phyloP scores from a whole-genome alignment of 768 basidiomycete species.

The Mycena floridula region DNA sequence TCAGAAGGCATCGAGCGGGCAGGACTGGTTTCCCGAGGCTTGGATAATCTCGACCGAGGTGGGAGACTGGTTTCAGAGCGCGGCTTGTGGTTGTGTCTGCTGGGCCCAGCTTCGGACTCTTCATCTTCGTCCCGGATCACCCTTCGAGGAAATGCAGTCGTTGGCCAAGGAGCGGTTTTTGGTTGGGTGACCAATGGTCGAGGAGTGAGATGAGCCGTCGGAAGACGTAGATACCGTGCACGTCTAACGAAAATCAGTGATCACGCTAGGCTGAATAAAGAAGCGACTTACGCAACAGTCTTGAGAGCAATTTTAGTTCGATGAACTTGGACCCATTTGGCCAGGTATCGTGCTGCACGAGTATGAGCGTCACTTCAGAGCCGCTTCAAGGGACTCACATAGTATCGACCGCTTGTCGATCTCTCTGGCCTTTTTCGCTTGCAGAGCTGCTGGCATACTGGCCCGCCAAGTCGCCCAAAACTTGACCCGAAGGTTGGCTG shows the following conservation, averaged over 20 bases:
- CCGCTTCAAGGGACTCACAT: slow-evolving; percentile 35
- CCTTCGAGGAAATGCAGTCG: slow-evolving; percentile 20
- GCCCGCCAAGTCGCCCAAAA: slow-evolving; percentile 63
- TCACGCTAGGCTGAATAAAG: slow-evolving; percentile 1
- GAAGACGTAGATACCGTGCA: slow-evolving; percentile 75
- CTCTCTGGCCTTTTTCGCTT: slow-evolving; percentile 61
- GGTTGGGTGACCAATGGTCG: slow-evolving; percentile 25
- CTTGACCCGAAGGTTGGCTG: slow-evolving; percentile 50
- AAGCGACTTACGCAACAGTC: slow-evolving; percentile 70
- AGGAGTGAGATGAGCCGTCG: slow-evolving; percentile 40
- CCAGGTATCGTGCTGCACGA: slow-evolving; percentile 43
- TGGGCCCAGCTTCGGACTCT: slow-evolving; percentile 25
- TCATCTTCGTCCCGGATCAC: slow-evolving; percentile 13
- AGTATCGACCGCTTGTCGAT: slow-evolving; percentile 46
- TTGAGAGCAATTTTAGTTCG: slow-evolving; percentile 68
- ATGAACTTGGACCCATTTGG: slow-evolving; percentile 64
- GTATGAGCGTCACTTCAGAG: slow-evolving; percentile 8
- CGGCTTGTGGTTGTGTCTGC: slow-evolving; percentile 13
- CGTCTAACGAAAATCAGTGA: slow-evolving; percentile 41
- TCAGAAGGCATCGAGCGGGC: slow-evolving; percentile 19
- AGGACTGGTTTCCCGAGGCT: slow-evolving; percentile 23
- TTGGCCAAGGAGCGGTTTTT: slow-evolving; percentile 10
- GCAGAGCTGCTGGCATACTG: slow-evolving; percentile 64
- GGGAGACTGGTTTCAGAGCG: slow-evolving; percentile 1
- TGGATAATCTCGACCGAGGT: slow-evolving; percentile 16